Evolutionary conservation across 345 rosid genomes (phyloP).

Genomic region (Xanthoceras sorbifolium): DNA sequence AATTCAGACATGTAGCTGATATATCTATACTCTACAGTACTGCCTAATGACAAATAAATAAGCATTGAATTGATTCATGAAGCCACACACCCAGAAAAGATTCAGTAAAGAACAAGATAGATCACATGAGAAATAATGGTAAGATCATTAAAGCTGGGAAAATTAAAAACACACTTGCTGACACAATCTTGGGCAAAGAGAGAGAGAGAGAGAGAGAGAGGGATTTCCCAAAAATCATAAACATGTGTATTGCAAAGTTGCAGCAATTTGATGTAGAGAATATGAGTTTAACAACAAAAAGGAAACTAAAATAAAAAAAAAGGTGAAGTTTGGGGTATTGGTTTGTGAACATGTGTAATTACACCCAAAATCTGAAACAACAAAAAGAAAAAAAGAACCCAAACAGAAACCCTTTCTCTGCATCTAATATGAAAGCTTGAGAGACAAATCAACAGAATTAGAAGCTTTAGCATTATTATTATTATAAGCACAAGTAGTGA

Average conservation of each 20-base stretch:
- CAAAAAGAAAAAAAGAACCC: slow-evolving; percentile 16
- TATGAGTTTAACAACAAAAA: slow-evolving; percentile 37
- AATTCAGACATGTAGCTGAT: not conserved
- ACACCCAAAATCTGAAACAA: slow-evolving; percentile 16
- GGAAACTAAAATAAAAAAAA: slow-evolving; percentile 38
- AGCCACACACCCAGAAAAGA: slow-evolving; percentile 3
- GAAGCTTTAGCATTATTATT: slow-evolving; percentile 28
- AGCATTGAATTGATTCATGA: slow-evolving; percentile 7
- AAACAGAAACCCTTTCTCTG: slow-evolving; percentile 24
- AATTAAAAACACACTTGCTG: slow-evolving; percentile 25
- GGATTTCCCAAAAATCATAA: slow-evolving; percentile 30
- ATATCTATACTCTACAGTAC: not conserved
- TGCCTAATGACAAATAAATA: not conserved
- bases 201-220: slow-evolving; percentile 21
- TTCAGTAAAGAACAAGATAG: slow-evolving; percentile 6
- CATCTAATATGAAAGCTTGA: slow-evolving; percentile 63
- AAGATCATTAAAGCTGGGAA: slow-evolving; percentile 40
- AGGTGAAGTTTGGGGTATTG: slow-evolving; percentile 31
- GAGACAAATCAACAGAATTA: slow-evolving; percentile 78
- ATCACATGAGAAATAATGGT: slow-evolving; percentile 30
- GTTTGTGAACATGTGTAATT: slow-evolving; percentile 16
- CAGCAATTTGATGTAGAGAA: slow-evolving; percentile 29
- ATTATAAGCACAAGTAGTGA: slow-evolving; percentile 24
- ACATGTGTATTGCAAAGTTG: slow-evolving; percentile 33
- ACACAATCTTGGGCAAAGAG: slow-evolving; percentile 29